Evolutionary conservation across 192 early-diverging fungal genomes (phyloP).

Genomic region (Chytriomyces confervae): DNA sequence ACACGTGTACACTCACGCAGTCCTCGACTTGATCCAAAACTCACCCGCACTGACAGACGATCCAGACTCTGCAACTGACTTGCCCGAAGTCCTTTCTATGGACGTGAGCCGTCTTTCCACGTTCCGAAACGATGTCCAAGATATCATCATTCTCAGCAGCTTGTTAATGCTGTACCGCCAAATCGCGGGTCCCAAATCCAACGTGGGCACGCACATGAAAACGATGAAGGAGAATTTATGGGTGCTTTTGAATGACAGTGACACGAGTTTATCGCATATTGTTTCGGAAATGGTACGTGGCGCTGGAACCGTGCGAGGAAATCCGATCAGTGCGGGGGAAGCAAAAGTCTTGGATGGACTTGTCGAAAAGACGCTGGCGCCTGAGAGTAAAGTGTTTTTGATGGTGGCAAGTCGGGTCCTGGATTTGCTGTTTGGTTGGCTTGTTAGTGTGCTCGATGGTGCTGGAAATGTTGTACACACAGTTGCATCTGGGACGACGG

Average conservation of each 20-base stretch:
- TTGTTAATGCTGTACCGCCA: conserved; percentile 55
- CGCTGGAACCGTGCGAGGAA: conserved; percentile 47
- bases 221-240: conserved; percentile 43
- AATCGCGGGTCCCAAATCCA: conserved; percentile 40
- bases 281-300: conserved; percentile 49
- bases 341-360: conserved; percentile 33
- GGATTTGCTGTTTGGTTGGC: conserved; percentile 1
- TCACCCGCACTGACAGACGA: conserved; percentile 31
- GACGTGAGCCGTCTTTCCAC: conserved; percentile 49
- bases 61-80: conserved; percentile 9
- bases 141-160: conserved; percentile 55
- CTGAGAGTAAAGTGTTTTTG: conserved; percentile 48
- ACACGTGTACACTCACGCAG: conserved; percentile 39
- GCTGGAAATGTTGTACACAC: not conserved
- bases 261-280: conserved; percentile 57
- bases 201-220: conserved; percentile 4
- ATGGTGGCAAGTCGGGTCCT: conserved; percentile 47
- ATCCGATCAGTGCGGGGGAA: conserved; percentile 29
- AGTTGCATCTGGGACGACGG: not conserved
- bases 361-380: conserved; percentile 52
- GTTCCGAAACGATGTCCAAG: conserved; percentile 63
- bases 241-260: conserved; percentile 61
- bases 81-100: conserved; percentile 59
- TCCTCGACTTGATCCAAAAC: conserved; percentile 38
- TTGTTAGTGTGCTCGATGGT: not conserved